Conservation (phyloP, 169 alveolate genomes). For the Babesia ovata region DNA sequence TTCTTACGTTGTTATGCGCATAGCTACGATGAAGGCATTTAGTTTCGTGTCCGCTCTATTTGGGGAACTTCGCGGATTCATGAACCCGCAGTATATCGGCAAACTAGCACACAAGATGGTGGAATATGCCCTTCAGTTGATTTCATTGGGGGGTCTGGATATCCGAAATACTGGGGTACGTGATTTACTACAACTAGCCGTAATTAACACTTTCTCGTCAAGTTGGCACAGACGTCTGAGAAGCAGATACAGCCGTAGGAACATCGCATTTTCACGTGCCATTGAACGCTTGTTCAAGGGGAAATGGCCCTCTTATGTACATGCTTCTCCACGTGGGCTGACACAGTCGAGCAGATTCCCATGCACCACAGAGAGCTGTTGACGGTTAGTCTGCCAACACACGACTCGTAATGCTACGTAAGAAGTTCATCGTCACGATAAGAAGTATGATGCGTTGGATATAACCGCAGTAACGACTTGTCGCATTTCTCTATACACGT, state of each 20-base stretch:
- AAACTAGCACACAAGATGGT: conserved; percentile 43
- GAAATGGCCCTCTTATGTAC: conserved; percentile 25
- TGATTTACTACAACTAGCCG: conserved; percentile 48
- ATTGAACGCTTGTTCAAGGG: conserved; percentile 30
- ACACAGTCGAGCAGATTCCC: too few species aligned
- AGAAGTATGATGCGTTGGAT: too few species aligned
- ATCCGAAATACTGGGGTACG: conserved; percentile 2
- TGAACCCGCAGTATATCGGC: conserved; percentile 43
- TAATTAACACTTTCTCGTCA: conserved; percentile 29
- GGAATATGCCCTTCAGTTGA: conserved; percentile 19
- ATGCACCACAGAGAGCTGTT: too few species aligned
- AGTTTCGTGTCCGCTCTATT: conserved; percentile 32
- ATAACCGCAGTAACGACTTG: too few species aligned
- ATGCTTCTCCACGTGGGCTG: background rate
- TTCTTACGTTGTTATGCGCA: conserved; percentile 51
- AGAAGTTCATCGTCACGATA: too few species aligned
- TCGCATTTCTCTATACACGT: background rate
- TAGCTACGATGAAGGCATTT: conserved; percentile 37
- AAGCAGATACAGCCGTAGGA: conserved; percentile 14
- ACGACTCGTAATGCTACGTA: too few species aligned
- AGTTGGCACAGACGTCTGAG: conserved; percentile 10
- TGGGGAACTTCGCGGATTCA: conserved; percentile 62
- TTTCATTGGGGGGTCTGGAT: conserved; percentile 45
- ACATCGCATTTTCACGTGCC: conserved; percentile 6
- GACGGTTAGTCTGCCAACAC: too few species aligned